Conservation (phyloP, 148 eudicot species). For the Rhododendron simsii region DNA sequence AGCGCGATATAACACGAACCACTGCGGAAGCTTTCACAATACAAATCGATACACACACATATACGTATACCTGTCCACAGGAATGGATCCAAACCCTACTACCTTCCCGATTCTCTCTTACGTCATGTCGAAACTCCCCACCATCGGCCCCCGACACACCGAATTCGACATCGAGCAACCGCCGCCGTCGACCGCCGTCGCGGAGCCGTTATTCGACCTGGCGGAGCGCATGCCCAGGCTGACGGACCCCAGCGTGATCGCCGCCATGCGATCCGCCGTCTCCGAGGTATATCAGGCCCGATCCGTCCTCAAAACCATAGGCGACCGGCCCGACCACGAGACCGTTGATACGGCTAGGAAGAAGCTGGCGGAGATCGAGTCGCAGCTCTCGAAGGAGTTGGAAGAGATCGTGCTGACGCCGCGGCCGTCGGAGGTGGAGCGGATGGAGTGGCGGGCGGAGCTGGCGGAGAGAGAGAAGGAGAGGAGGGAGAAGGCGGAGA, state of each 20-base stretch:
- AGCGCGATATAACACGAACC: not conserved
- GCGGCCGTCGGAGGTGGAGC: constrained; percentile 17
- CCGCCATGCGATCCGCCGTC: constrained; percentile 63
- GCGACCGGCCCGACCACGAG: constrained; percentile 80
- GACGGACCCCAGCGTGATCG: constrained; percentile 54
- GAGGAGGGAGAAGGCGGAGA: constrained; percentile 31
- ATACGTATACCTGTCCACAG: not conserved
- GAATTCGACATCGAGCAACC: constrained; percentile 71
- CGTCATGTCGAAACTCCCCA: constrained; percentile 67
- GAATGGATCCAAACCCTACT: constrained; percentile 70
- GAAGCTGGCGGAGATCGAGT: constrained; percentile 45
- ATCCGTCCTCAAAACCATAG: constrained; percentile 50
- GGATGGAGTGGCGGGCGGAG: constrained; percentile 16
- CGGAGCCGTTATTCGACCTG: constrained; percentile 45
- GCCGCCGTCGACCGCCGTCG: not conserved
- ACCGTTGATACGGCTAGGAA: constrained; percentile 55
- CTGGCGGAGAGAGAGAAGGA: constrained; percentile 25
- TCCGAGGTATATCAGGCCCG: constrained; percentile 65
- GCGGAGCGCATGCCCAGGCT: constrained; percentile 70
- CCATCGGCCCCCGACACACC: constrained; percentile 23
- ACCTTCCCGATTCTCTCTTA: constrained; percentile 73
- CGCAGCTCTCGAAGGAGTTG: constrained; percentile 19
- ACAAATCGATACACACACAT: not conserved
- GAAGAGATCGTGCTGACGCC: constrained; percentile 43
- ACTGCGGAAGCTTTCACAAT: not conserved